Conservation (phyloP, 2,329 filamentous ascomycete species). For the Trichophyton equinum region DNA sequence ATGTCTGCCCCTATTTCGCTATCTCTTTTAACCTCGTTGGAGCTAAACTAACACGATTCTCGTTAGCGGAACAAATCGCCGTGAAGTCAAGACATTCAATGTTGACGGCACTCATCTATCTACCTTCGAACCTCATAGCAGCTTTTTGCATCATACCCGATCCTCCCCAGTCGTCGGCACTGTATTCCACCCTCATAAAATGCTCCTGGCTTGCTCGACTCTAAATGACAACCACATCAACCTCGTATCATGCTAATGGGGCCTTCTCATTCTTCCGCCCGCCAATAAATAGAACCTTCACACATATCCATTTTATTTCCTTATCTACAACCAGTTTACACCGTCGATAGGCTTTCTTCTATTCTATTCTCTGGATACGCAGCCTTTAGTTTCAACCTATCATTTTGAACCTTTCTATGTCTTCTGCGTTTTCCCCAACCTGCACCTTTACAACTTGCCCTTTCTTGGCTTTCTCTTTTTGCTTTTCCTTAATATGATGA, state of each 20-base stretch:
- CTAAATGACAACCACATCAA: conserved; percentile 84
- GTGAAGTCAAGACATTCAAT: conserved; percentile 86
- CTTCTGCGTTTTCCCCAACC: neutral
- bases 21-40: neutral
- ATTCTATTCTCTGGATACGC: neutral
- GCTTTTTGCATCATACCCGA: conserved; percentile 69
- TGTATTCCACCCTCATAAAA: conserved; percentile 88
- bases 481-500: neutral
- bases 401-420: neutral
- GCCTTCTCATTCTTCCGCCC: neutral
- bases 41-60: conserved; percentile 9
- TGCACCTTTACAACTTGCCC: too few relatives aligned
- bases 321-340: neutral
- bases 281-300: neutral
- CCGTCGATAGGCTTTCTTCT: neutral
- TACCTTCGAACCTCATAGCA: conserved; percentile 77
- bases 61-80: conserved; percentile 68
- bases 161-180: conserved; percentile 74
- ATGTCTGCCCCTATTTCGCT: conserved; percentile 33
- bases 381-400: neutral
- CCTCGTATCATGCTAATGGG: conserved; percentile 56
- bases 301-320: neutral
- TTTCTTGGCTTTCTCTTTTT: neutral
- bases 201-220: conserved; percentile 78
- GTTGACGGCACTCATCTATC: conserved; percentile 69